Base-by-base conservation (phyloP, 495 filamentous ascomycete species). In the Trichoderma orchidacearum region DNA sequence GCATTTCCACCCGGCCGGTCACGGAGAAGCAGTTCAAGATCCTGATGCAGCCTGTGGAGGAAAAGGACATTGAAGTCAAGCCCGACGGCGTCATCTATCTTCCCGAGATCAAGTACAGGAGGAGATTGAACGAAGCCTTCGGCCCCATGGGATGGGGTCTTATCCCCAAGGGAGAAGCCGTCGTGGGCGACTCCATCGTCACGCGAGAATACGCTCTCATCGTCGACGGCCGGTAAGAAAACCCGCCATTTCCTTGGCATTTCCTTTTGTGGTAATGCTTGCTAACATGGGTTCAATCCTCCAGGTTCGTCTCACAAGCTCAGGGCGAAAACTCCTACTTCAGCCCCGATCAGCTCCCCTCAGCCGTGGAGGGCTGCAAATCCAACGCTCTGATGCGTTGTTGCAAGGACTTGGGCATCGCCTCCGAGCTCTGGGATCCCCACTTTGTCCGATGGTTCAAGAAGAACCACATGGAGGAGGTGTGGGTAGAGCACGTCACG, bases 261-360 rank as follows among this genome's bases (percentile, higher is more conserved):
- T 9, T 15, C 18, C 15, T 32, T 18, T 17, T 6, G 8, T 18
- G 53, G n/a, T 6, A 27, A 35, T 11, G 12, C 17, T 36, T 5
- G 29, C 53, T 55, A 31, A 5, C 12, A 18, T 36, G 11, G 18
- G 23, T n/a, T 29, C 5, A n/a, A 15, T 17, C 1, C 1, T 27
- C 51, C 54, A 95, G 92, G 45, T 82, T 97, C 55, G 86, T 98
- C 28, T 91, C 86, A 23, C 85, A 97, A 54, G 90, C 93, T 1
- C 85, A 94, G 53, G 93, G 93, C 66, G 94, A 97, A 69, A 90
- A 95, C 70, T 83, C 89, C 58, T 98, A 96, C 70, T 98, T 97
- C 71, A 83, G 80, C 54, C 83, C 88, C 12, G 89, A 95, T 56
- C 89, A 87, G 50, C 93, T 98, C 58, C 89, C 93, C n/a, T 97